These are phyloP conservation scores for Lolium rigidum DNA, from an alignment of 176 grass and related monocot species.

Conservation along the genomic window DNA sequence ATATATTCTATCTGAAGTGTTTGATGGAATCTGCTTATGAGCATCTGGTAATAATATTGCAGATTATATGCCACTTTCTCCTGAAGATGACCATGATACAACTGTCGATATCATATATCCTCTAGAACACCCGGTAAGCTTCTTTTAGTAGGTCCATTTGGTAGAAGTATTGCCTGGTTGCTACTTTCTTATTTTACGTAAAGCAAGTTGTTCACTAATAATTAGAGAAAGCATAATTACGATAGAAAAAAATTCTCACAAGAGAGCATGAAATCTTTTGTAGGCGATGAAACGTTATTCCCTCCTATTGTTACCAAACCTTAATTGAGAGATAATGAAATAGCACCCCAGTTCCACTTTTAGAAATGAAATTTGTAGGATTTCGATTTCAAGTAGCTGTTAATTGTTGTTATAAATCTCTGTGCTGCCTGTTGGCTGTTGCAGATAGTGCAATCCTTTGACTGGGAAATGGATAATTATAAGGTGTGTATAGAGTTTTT, in stretches of 20 bases:
- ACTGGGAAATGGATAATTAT: constrained; percentile 76
- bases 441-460: constrained; percentile 77
- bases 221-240: constrained; percentile 24
- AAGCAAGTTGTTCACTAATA: not conserved
- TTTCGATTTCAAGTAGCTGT: constrained; percentile 16
- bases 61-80: constrained; percentile 82
- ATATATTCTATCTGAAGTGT: constrained; percentile 8
- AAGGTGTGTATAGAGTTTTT: constrained; percentile 56
- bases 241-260: not conserved
- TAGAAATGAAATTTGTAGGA: constrained; percentile 7
- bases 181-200: not conserved
- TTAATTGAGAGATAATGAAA: not conserved
- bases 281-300: not conserved
- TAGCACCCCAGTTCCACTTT: not conserved
- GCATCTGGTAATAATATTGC: constrained; percentile 19
- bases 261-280: not conserved
- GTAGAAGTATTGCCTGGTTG: not conserved
- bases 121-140: constrained; percentile 71
- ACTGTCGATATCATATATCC: constrained; percentile 82
- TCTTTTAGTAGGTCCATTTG: constrained; percentile 8
- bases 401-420: constrained; percentile 29
- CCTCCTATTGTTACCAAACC: constrained; percentile 6
- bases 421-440: constrained; percentile 48
- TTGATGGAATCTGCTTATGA: not conserved
- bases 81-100: constrained; percentile 77